phyloP scores from a whole-genome alignment of 2,329 filamentous ascomycete genomes.

The Apiospora aurea region DNA sequence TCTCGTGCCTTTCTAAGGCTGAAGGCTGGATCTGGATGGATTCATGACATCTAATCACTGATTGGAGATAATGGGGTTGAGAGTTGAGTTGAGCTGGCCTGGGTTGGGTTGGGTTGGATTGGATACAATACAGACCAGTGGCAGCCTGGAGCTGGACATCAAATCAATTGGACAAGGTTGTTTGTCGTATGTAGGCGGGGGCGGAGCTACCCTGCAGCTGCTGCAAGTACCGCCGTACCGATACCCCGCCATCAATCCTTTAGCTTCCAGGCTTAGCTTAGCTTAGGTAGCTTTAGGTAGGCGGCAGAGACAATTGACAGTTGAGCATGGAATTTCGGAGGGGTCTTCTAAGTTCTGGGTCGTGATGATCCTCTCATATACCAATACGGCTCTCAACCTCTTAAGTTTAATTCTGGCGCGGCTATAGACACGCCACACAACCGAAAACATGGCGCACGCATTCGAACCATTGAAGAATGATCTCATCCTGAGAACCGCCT shows the following conservation, averaged over 20 bases:
- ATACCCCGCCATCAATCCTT: not conserved
- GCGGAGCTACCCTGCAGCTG: conserved; percentile 5
- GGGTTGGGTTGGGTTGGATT: not conserved
- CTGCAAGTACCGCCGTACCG: not conserved
- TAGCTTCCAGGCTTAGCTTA: not conserved
- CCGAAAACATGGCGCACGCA: conserved; percentile 67
- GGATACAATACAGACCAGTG: conserved; percentile 1
- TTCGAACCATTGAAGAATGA: conserved; percentile 94
- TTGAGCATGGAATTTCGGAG: not conserved
- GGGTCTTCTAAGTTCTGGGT: not conserved
- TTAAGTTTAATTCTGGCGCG: not conserved
- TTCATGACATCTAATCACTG: not conserved
- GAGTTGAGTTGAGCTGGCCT: not conserved
- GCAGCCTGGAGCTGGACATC: not conserved
- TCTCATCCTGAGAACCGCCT: conserved; percentile 85
- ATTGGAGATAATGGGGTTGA: not conserved
- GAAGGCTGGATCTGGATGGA: not conserved
- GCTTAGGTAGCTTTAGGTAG: not conserved
- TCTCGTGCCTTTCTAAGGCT: conserved; percentile 13
- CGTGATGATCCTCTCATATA: conserved; percentile 14
- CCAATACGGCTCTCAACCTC: not conserved
- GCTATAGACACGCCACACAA: conserved; percentile 10
- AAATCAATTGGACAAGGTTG: not conserved
- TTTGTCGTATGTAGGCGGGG: conserved; percentile 1
- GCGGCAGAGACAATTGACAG: not conserved